phyloP scores from a whole-genome alignment of 2,329 filamentous ascomycete species.

The Clathrospora elynae region DNA sequence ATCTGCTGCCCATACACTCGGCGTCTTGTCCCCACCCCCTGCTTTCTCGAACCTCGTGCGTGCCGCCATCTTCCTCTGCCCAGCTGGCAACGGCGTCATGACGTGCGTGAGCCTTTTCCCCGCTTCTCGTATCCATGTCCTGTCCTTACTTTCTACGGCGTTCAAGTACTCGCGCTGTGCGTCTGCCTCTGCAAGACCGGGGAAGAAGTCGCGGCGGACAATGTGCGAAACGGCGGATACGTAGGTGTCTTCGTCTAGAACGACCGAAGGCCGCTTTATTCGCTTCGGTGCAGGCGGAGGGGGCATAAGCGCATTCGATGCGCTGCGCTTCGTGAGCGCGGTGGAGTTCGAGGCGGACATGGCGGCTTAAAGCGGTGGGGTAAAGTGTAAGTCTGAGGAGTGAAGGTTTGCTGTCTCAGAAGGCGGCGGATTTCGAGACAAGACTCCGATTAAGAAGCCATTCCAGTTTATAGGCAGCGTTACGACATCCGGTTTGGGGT shows the following conservation, averaged over 20 bases:
- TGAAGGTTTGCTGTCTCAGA: not conserved
- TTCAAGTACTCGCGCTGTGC: slow-evolving; percentile 91
- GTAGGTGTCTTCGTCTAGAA: slow-evolving; percentile 93
- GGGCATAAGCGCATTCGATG: slow-evolving; percentile 78
- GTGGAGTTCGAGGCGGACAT: slow-evolving; percentile 53
- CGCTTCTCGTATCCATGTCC: slow-evolving; percentile 83
- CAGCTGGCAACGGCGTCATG: slow-evolving; percentile 75
- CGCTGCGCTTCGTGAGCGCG: slow-evolving; percentile 69
- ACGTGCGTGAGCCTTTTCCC: slow-evolving; percentile 67
- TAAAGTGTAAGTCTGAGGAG: not conserved
- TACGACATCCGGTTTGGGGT: slow-evolving; percentile 2
- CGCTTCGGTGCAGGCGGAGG: slow-evolving; percentile 83
- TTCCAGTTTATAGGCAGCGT: not conserved
- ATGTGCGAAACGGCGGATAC: slow-evolving; percentile 89
- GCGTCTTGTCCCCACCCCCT: slow-evolving; percentile 58
- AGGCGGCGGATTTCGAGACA: not conserved
- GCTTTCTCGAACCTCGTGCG: slow-evolving; percentile 26
- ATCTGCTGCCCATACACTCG: slow-evolving; percentile 67
- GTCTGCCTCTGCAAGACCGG: slow-evolving; percentile 82
- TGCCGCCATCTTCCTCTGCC: slow-evolving; percentile 44
- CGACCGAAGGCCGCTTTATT: slow-evolving; percentile 85
- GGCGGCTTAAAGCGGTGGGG: slow-evolving; percentile 2
- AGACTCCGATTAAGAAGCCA: not conserved
- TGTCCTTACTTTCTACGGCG: slow-evolving; percentile 83
- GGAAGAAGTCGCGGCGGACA: slow-evolving; percentile 96